phyloP scores from a whole-genome alignment of 371 early-diverging fungal genomes.

The Rhizopus arrhizus region DNA sequence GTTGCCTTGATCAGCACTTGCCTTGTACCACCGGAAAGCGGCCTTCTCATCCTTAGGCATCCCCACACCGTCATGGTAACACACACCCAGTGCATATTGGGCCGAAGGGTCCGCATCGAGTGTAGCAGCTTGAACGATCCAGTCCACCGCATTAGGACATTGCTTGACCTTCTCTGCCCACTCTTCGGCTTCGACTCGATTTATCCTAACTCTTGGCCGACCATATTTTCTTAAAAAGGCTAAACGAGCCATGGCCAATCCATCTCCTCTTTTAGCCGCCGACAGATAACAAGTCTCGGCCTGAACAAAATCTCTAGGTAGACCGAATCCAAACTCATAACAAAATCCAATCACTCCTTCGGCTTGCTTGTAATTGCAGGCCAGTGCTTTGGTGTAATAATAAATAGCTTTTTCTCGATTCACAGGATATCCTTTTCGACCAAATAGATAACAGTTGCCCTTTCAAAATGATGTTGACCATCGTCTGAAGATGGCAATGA shows the following conservation, averaged over 20 bases:
- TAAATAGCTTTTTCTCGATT: slow-evolving; percentile 48
- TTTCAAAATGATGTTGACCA: slow-evolving; percentile 39
- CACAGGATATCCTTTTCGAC: slow-evolving; percentile 44
- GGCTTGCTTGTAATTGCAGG: slow-evolving; percentile 40
- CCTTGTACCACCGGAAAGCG: slow-evolving; percentile 63
- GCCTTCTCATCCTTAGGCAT: slow-evolving; percentile 45
- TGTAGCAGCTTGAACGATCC: slow-evolving; percentile 34
- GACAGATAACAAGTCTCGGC: slow-evolving; percentile 61
- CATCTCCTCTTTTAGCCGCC: slow-evolving; percentile 46
- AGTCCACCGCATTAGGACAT: slow-evolving; percentile 45
- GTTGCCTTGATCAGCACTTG: slow-evolving; percentile 63
- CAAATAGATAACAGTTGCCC: slow-evolving; percentile 58
- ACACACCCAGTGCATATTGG: slow-evolving; percentile 65
- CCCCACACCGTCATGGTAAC: slow-evolving; percentile 72
- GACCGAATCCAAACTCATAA: slow-evolving; percentile 79
- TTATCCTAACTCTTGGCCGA: slow-evolving; percentile 68
- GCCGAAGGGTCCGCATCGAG: slow-evolving; percentile 36
- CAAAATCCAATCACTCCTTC: slow-evolving; percentile 63
- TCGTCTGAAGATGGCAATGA: not conserved
- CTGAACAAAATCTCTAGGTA: slow-evolving; percentile 48
- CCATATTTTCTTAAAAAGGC: slow-evolving; percentile 79
- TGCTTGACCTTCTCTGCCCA: slow-evolving; percentile 47
- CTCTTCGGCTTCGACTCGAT: slow-evolving; percentile 66
- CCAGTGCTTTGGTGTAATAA: slow-evolving; percentile 45
- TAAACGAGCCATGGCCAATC: slow-evolving; percentile 62